A percentile compares a stretch with the other conserved stretches of the same genome.
Evolutionary conservation across 139 green algal genomes (phyloP).

Genomic region (Chlorella sp.): DNA sequence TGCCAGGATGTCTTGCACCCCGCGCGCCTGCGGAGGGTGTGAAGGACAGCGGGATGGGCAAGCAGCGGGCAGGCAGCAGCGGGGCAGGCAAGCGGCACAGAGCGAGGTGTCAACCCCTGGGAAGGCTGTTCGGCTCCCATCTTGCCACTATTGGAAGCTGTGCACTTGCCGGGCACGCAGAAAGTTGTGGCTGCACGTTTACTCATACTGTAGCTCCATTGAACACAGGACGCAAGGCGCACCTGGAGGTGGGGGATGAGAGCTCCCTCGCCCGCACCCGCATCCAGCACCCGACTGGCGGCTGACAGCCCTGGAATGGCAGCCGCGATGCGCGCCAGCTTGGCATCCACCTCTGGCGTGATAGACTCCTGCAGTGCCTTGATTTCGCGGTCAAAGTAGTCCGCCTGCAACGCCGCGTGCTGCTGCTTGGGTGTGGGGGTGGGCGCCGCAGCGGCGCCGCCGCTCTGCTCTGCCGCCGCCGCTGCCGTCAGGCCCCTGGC

Average conservation of each 20-base stretch:
- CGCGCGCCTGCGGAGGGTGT: constrained; percentile 19
- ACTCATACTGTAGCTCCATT: too few relatives aligned
- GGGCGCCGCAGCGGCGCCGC: background rate
- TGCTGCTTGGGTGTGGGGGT: background rate
- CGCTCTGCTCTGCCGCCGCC: background rate
- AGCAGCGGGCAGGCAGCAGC: background rate
- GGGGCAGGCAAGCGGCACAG: too few relatives aligned
- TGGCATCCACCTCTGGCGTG: constrained; percentile 32
- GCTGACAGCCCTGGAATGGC: constrained; percentile 50
- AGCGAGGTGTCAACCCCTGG: too few relatives aligned
- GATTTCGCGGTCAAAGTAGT: constrained; percentile 29
- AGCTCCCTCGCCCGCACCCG: constrained; percentile 71
- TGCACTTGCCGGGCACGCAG: too few relatives aligned
- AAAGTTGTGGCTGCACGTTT: too few relatives aligned
- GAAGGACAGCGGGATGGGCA: background rate
- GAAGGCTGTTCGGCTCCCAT: too few relatives aligned
- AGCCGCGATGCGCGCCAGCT: constrained; percentile 47
- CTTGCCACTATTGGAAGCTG: too few relatives aligned
- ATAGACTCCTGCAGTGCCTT: constrained; percentile 20
- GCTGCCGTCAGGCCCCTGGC: background rate
- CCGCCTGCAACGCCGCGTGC: constrained; percentile 4
- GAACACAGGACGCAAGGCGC: too few relatives aligned
- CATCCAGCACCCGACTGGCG: constrained; percentile 65
- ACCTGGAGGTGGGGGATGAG: constrained; percentile 68
- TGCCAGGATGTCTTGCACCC: constrained; percentile 72